Evolutionary conservation across 345 rosid genomes (phyloP).

Genomic region (Lepidium didymum): DNA sequence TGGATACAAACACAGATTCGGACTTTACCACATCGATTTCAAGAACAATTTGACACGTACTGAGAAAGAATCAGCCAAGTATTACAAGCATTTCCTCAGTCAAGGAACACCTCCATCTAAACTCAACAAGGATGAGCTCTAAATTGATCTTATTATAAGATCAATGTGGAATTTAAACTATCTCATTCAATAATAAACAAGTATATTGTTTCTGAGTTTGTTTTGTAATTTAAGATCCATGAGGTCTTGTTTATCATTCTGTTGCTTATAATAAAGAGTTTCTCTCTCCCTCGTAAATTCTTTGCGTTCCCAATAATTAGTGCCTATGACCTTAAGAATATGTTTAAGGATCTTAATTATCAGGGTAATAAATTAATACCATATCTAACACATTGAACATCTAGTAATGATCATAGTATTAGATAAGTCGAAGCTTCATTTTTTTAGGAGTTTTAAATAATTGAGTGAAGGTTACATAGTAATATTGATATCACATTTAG

Average conservation of each 20-base stretch:
- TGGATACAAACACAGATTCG: conserved; percentile 29
- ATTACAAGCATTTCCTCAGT: conserved; percentile 30
- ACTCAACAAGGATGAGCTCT: not conserved
- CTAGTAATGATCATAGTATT: too few species aligned
- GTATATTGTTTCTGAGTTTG: not conserved
- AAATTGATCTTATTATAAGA: not conserved
- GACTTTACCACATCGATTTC: conserved; percentile 25
- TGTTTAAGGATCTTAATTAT: too few species aligned
- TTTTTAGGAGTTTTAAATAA: too few species aligned
- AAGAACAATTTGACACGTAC: conserved; percentile 27
- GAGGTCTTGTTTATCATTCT: not conserved
- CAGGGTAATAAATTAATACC: too few species aligned
- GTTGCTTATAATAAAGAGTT: not conserved
- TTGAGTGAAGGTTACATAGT: too few species aligned
- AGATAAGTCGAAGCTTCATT: too few species aligned
- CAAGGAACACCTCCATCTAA: not conserved
- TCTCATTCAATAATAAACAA: too few species aligned
- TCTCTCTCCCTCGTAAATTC: not conserved
- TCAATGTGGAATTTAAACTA: too few species aligned
- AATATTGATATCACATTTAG: too few species aligned
- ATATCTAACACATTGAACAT: too few species aligned
- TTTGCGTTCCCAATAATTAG: too few species aligned
- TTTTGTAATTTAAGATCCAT: not conserved
- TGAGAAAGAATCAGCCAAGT: conserved; percentile 27
- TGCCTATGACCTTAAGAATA: too few species aligned